Evolutionary conservation across 139 green algal genomes (phyloP).

Genomic region (Chlorella sp.): DNA sequence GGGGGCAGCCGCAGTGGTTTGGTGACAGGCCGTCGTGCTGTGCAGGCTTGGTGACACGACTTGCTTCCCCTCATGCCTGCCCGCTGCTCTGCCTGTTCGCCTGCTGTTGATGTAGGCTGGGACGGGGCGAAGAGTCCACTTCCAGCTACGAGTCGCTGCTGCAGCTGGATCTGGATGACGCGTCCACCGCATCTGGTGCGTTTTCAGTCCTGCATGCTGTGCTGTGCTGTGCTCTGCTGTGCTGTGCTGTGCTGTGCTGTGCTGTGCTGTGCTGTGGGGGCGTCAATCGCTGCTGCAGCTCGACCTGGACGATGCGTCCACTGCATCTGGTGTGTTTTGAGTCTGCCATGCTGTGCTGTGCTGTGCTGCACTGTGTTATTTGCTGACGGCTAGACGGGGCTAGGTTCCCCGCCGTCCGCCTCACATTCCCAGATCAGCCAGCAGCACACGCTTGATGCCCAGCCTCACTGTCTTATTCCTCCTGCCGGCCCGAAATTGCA

Average conservation of each 20-base stretch:
- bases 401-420: too few species aligned
- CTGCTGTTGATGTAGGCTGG: conserved; percentile 37
- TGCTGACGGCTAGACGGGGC: too few species aligned
- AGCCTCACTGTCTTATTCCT: neutral
- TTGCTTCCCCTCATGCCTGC: neutral
- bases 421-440: neutral
- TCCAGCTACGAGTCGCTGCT: conserved; percentile 44
- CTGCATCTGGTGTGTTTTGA: too few species aligned
- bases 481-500: too few species aligned
- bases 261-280: neutral
- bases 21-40: neutral
- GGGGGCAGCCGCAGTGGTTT: too few species aligned
- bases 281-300: too few species aligned
- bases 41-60: neutral
- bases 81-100: neutral
- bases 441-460: neutral
- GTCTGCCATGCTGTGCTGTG: too few species aligned
- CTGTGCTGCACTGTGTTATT: too few species aligned
- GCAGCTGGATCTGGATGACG: conserved; percentile 49
- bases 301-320: too few species aligned
- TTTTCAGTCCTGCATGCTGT: too few species aligned
- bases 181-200: conserved; percentile 34
- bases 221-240: too few species aligned
- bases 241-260: neutral
- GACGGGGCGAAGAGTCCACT: conserved; percentile 51